These are phyloP conservation scores for Podila horticola DNA, from an alignment of 192 early-diverging fungal species.

Conservation along the genomic window DNA sequence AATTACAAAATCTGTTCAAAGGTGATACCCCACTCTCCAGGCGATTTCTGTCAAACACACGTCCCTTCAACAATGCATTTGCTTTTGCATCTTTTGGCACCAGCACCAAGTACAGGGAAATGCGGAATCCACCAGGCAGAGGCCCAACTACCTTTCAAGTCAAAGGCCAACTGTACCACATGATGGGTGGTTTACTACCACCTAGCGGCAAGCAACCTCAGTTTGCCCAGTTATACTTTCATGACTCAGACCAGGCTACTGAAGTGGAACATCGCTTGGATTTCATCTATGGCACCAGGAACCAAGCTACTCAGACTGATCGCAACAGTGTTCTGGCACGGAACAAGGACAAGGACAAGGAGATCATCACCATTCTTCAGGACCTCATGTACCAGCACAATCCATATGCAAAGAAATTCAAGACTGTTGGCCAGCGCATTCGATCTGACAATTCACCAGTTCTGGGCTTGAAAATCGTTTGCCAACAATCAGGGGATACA, in stretches of 20 bases:
- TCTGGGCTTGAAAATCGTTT: too few species aligned
- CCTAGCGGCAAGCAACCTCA: neutral
- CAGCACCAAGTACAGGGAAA: neutral
- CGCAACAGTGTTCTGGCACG: neutral
- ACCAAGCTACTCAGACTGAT: neutral
- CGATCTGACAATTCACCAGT: too few species aligned
- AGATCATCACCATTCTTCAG: neutral
- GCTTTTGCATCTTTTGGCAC: constrained; percentile 8
- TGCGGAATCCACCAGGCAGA: neutral
- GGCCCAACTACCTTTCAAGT: constrained; percentile 7
- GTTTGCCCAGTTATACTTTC: constrained; percentile 6
- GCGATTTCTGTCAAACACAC: neutral
- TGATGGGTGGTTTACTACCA: constrained; percentile 1
- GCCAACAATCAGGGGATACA: too few species aligned
- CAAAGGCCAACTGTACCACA: constrained; percentile 10
- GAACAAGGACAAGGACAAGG: neutral
- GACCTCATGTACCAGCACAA: constrained; percentile 3
- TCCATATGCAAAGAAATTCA: constrained; percentile 15
- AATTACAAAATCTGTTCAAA: neutral
- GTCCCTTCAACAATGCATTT: neutral
- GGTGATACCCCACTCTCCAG: neutral
- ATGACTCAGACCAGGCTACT: neutral
- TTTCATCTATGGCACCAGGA: neutral
- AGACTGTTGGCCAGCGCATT: too few species aligned
- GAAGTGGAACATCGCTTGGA: neutral